Evolutionary conservation across 169 alveolate species (phyloP), one percentile per base, ranked within the genome.

Genomic region (Theileria parva): DNA sequence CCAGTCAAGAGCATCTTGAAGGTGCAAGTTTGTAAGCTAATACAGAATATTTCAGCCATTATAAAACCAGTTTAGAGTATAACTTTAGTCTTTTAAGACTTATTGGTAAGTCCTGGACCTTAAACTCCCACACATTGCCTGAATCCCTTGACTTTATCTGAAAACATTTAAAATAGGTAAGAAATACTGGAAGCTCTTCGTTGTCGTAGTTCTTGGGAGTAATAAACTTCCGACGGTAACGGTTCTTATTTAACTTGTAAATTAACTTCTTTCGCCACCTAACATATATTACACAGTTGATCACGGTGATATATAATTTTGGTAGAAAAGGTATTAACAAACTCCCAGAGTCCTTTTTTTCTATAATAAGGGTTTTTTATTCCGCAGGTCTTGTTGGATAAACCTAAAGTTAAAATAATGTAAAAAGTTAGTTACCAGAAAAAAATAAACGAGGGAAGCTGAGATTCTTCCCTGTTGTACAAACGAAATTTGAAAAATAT

Each of bases 331-430:
- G 4, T 25, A 67, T 3, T 2, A 37, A 57, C 91, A 23, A 17
- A 85, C 91, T 91, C 95, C 95, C 95, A 91, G 28, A 87, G 80
- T 19, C 95, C 95, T 76, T 91, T 91, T 53, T 91, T 91, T 5
- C 95, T 81, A 48, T 91, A 91, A 74, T 91, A 91, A 17, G 95
- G 95, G 65, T 91, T 91, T 66, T 88, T 76, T 19, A 91, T 74
- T 66, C 86, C 74, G 28, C 87, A 92, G 61, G 81, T 91, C 30
- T 86, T 91, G 73, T 91, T 91, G 39, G 81, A 32, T 28, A 85
- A 64, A 6, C 91, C 91, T 85, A 28, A 7, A 7, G 19, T 13
- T 23, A 2, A 23, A 21, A 2, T 13, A 2, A 68, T n/a, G 19
- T n/a, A 32, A 30, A 63, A 7, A 68, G 66, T 27, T 21, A 50